Base-by-base conservation (phyloP, 2,329 filamentous ascomycete genomes). In the Colletotrichum limetticola region DNA sequence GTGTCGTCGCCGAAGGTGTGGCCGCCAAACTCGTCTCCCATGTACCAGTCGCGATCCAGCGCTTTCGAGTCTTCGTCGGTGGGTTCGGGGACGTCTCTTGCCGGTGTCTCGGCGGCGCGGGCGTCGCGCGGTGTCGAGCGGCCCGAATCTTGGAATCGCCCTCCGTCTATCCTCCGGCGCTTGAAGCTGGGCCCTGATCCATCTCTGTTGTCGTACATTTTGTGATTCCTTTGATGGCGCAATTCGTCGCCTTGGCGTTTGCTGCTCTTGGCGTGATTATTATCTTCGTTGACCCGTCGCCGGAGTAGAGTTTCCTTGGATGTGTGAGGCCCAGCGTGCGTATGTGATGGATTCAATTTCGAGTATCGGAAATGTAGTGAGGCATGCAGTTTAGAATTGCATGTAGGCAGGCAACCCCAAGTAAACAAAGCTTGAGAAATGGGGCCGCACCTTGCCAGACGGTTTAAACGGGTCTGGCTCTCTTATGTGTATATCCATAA, bases 31-130 rank as follows among this genome's bases (percentile, higher is more conserved):
- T 98, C 95, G 79, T 97, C 95, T 60, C 94, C 94, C 26, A 91
- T 92, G 78, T 98, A 98, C 95, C 95, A 98, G 82, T 98, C 95
- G 74, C 95, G 91, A 80, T 98, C 95, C 67, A 98, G 86, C 11
- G 92, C 94, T 74, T 89, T 89, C 22, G 91, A 89, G 75, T 97
- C 94, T 74, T 94, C 90, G 52, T 92, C 89, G 42, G 89, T 86
- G 16, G 90, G 87, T 77, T 93, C 91, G 0, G 90, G 88, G 3
- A 87, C 89, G 59, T 93, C 90, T 90, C 77, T 49, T 72, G 69
- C 16, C 78, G 79, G 56, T 74, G 76, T 57, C 79, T 81, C 66
- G n/a, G 74, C 63, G n/a, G 68, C 53, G 32, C 64, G 62, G 91
- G 84, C 28, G 80, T 78, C 76, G 72, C 86, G 86, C 0, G 86